Evolutionary conservation across 805 yeast genomes (phyloP).

Genomic region (Starmera pachycereana): DNA sequence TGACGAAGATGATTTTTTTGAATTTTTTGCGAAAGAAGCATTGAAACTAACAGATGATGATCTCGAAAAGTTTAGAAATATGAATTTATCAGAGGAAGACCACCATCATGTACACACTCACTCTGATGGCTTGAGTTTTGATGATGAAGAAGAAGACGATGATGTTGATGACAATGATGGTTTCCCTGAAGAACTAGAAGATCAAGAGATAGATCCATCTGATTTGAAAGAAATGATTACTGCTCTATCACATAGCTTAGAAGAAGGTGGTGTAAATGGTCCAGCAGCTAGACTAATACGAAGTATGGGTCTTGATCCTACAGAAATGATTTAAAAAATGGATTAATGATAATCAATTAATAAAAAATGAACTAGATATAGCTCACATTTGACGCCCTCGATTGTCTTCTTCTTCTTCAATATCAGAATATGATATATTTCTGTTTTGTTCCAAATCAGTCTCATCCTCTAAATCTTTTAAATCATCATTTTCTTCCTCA

Average conservation of each 20-base stretch:
- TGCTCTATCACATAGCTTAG: constrained; percentile 19
- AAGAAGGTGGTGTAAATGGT: constrained; percentile 21
- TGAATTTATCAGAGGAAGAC: constrained; percentile 10
- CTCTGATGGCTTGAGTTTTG: too few relatives aligned
- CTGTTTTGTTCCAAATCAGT: constrained; percentile 11
- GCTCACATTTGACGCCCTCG: constrained; percentile 3
- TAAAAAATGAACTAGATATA: neutral
- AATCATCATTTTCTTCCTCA: constrained; percentile 16
- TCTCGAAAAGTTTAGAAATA: constrained; percentile 25
- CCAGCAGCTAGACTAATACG: constrained; percentile 27
- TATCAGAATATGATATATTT: constrained; percentile 10
- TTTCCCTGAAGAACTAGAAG: constrained; percentile 13
- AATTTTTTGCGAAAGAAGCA: constrained; percentile 47
- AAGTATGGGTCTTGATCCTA: constrained; percentile 15
- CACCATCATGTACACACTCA: constrained; percentile 6
- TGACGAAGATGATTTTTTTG: constrained; percentile 63
- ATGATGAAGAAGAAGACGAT: constrained; percentile 4
- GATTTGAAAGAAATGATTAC: constrained; percentile 10
- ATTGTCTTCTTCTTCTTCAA: constrained; percentile 11
- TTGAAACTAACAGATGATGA: constrained; percentile 37
- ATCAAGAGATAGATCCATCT: constrained; percentile 1
- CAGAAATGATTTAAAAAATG: neutral
- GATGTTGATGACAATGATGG: constrained; percentile 13
- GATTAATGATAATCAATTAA: neutral
- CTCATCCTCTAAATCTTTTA: constrained; percentile 9